phyloP scores from a whole-genome alignment of 345 rosid genomes.

The Brassica napus region DNA sequence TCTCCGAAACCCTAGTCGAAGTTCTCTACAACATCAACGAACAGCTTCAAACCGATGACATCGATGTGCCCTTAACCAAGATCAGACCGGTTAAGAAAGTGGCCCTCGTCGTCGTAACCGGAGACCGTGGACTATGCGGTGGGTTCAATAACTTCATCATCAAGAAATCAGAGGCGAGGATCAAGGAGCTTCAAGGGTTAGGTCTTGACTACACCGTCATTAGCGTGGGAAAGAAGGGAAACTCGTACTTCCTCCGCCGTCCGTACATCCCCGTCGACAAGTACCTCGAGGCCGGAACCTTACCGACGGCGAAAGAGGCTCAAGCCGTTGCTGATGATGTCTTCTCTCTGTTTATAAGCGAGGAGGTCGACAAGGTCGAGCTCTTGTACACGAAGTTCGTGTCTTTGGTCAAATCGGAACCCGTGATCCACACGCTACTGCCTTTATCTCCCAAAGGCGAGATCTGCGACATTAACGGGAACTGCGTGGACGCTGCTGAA shows the following conservation, averaged over 20 bases:
- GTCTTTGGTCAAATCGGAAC: constrained; percentile 77
- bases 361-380: constrained; percentile 95
- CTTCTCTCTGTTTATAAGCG: constrained; percentile 68
- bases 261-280: constrained; percentile 83
- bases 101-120: constrained; percentile 86
- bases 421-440: constrained; percentile 85
- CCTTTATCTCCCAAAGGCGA: constrained; percentile 92
- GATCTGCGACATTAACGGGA: constrained; percentile 83
- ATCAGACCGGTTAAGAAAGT: constrained; percentile 94
- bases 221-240: constrained; percentile 94
- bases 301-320: constrained; percentile 78
- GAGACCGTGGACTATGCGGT: constrained; percentile 92
- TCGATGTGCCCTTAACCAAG: constrained; percentile 79
- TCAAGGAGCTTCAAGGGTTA: constrained; percentile 60
- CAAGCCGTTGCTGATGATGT: constrained; percentile 78
- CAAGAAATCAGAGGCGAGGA: constrained; percentile 83
- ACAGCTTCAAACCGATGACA: constrained; percentile 83
- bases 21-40: constrained; percentile 96
- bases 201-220: constrained; percentile 68
- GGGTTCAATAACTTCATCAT: constrained; percentile 67
- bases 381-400: constrained; percentile 93
- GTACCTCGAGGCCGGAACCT: constrained; percentile 48
- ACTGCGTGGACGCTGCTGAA: constrained; percentile 89
- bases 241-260: constrained; percentile 67
- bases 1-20: constrained; percentile 87